phyloP scores from a whole-genome alignment of 2,329 filamentous ascomycete species.

The Fusarium chlamydosporum region DNA sequence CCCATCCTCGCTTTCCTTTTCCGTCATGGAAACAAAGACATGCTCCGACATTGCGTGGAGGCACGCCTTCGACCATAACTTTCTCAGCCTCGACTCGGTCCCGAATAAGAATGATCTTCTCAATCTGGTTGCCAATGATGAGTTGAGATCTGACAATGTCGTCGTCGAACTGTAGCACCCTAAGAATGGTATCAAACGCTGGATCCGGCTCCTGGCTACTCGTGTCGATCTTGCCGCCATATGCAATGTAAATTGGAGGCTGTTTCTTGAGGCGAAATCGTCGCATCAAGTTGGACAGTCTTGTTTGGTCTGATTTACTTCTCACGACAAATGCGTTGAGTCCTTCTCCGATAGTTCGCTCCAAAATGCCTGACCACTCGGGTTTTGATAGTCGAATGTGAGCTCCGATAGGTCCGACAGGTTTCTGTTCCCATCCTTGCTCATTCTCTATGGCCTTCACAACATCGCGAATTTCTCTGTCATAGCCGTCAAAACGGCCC shows the following conservation, averaged over 20 bases:
- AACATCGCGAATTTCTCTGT: conserved; percentile 72
- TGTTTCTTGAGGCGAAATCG: conserved; percentile 66
- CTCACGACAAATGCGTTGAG: conserved; percentile 87
- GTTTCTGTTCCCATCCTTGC: conserved; percentile 75
- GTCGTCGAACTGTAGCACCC: conserved; percentile 85
- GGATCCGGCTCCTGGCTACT: conserved; percentile 76
- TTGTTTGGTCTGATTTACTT: conserved; percentile 80
- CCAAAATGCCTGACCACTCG: conserved; percentile 86
- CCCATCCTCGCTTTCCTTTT: conserved; percentile 67
- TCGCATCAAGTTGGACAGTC: conserved; percentile 76
- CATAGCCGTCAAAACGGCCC: conserved; percentile 75
- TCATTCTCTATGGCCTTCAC: conserved; percentile 79
- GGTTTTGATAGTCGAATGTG: conserved; percentile 83
- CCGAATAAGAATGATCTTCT: conserved; percentile 85
- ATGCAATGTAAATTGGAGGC: conserved; percentile 59
- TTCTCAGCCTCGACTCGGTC: conserved; percentile 75
- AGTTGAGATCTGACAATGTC: conserved; percentile 83
- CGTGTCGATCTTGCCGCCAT: conserved; percentile 56
- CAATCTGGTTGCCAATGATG: conserved; percentile 85
- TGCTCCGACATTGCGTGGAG: conserved; percentile 78
- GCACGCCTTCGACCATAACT: conserved; percentile 74
- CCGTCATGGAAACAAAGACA: conserved; percentile 79
- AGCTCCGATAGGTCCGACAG: conserved; percentile 86
- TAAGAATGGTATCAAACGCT: conserved; percentile 81
- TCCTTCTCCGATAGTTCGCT: conserved; percentile 77